Percentiles rank a stretch among this genome's conserved stretches.
Evolutionary conservation across 805 yeast species (phyloP).

Genomic region (Clavispora phyllophila): DNA sequence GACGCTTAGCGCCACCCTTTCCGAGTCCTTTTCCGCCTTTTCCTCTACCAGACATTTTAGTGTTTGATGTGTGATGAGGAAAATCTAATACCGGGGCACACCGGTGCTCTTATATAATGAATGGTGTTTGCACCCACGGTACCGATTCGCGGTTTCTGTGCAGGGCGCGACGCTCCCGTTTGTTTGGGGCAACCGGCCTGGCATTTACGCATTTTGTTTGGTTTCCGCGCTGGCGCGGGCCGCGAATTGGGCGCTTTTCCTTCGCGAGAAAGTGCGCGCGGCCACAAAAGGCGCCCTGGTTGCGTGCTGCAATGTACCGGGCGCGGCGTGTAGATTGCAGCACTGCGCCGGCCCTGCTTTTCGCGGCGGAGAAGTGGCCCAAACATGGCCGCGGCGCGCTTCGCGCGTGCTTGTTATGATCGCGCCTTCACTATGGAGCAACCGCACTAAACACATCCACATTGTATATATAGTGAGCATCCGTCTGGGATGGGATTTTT

Average conservation of each 20-base stretch:
- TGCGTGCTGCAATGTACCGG: constrained; percentile 1
- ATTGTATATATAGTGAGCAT: not conserved
- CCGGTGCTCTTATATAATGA: not conserved
- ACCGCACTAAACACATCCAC: not conserved
- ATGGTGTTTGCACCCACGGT: constrained; percentile 11
- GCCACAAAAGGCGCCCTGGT: not conserved
- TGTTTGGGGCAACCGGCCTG: constrained; percentile 1
- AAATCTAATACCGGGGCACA: not conserved
- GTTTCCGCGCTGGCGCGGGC: not conserved
- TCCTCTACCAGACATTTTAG: constrained; percentile 93
- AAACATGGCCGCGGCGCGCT: not conserved
- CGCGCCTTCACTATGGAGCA: not conserved
- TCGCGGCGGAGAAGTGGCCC: not conserved
- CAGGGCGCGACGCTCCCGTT: not conserved
- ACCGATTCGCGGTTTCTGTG: not conserved
- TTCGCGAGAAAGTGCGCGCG: not conserved
- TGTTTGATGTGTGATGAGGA: not conserved
- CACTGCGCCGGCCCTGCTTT: constrained; percentile 1
- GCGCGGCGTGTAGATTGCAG: constrained; percentile 1
- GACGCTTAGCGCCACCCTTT: constrained; percentile 99
- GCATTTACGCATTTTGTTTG: not conserved
- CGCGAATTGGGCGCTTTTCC: not conserved
- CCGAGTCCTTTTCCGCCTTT: constrained; percentile 99
- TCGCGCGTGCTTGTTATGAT: not conserved
- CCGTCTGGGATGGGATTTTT: not conserved